Conservation (phyloP, 1,284 basidiomycete genomes). For the Athelia psychrophila region DNA sequence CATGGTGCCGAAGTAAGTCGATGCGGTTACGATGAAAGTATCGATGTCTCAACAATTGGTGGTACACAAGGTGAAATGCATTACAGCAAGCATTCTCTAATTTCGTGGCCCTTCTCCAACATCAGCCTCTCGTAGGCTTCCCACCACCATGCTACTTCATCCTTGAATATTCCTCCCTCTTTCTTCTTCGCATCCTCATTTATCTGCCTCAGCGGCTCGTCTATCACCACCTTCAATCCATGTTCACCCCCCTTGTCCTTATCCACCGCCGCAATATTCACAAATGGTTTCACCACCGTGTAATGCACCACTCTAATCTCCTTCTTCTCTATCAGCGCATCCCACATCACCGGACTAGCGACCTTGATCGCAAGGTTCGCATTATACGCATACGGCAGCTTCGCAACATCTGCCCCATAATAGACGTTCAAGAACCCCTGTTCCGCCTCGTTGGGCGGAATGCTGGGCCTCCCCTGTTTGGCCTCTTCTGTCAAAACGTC, state of each 20-base stretch:
- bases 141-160: conserved; percentile 34
- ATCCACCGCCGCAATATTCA: conserved; percentile 16
- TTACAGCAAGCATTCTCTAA: background rate
- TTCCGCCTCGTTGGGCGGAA: conserved; percentile 36
- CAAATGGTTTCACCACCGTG: conserved; percentile 39
- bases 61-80: background rate
- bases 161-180: conserved; percentile 21
- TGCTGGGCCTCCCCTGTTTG: background rate
- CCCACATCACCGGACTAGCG: conserved; percentile 33
- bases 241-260: background rate
- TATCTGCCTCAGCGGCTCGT: conserved; percentile 20
- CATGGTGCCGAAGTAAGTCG: too few relatives aligned
- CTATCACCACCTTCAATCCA: conserved; percentile 18
- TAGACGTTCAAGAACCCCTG: conserved; percentile 45
- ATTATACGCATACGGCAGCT: conserved; percentile 44
- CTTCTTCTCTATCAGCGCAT: conserved; percentile 18
- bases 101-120: background rate
- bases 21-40: too few relatives aligned
- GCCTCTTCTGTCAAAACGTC: conserved; percentile 6
- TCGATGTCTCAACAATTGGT: too few relatives aligned
- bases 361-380: conserved; percentile 42
- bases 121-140: conserved; percentile 27
- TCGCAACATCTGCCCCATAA: conserved; percentile 32
- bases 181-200: conserved; percentile 15
- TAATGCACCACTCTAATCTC: conserved; percentile 40